phyloP scores from a whole-genome alignment of 179 eudicot genomes.

The Silene vulgaris region DNA sequence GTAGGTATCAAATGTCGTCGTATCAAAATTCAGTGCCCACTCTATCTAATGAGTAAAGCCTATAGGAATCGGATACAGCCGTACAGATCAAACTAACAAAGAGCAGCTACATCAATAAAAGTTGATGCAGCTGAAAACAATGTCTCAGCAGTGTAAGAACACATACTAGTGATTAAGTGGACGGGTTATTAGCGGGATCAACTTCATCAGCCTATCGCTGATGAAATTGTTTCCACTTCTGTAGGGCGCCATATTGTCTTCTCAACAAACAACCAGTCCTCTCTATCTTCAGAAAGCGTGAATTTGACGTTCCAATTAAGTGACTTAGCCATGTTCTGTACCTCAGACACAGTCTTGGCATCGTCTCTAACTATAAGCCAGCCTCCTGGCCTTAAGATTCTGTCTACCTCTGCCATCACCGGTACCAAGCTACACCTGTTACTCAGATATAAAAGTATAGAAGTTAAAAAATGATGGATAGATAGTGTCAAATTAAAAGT shows the following conservation, averaged over 20 bases:
- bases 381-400: conserved; percentile 43
- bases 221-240: conserved; percentile 29
- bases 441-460: not conserved
- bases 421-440: conserved; percentile 36
- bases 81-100: not conserved
- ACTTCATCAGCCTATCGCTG: conserved; percentile 28
- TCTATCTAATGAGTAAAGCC: not conserved
- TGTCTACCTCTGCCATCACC: conserved; percentile 42
- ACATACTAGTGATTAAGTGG: not conserved
- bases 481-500: not conserved
- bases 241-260: conserved; percentile 46
- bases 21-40: conserved; percentile 13
- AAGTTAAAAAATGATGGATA: not conserved
- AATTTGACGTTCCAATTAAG: conserved; percentile 37
- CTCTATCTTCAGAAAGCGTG: conserved; percentile 20
- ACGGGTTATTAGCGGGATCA: not conserved
- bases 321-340: conserved; percentile 34
- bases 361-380: conserved; percentile 35
- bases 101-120: conserved; percentile 22
- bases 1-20: not conserved
- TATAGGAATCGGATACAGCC: not conserved
- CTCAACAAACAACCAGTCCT: conserved; percentile 30
- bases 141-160: conserved; percentile 14
- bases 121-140: conserved; percentile 23
- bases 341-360: conserved; percentile 26